These are phyloP conservation scores for Magnaporthiopsis rhizophila DNA, from an alignment of 2,329 filamentous ascomycete genomes.

Conservation along the genomic window DNA sequence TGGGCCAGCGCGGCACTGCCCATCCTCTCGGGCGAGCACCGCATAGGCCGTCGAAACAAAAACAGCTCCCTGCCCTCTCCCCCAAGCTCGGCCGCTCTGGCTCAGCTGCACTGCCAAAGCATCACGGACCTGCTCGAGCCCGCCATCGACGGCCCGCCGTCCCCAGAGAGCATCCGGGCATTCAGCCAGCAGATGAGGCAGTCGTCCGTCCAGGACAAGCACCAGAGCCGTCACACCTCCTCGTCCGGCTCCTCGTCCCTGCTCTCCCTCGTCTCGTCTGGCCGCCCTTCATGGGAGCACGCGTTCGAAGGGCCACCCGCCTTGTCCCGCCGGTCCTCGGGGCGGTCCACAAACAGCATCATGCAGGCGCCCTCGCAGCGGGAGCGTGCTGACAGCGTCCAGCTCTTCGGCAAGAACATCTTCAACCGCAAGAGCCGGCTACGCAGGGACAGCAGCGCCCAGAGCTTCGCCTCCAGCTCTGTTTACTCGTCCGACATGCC, in stretches of 20 bases:
- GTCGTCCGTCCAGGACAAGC: conserved; percentile 39
- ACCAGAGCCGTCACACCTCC: conserved; percentile 37
- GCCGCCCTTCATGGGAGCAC: conserved; percentile 42
- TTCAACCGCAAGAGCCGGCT: conserved; percentile 47
- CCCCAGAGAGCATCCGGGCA: conserved; percentile 50
- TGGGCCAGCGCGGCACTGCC: conserved; percentile 3
- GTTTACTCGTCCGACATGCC: conserved; percentile 37
- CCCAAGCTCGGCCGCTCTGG: conserved; percentile 8
- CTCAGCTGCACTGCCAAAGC: conserved; percentile 13
- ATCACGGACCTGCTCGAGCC: conserved; percentile 44
- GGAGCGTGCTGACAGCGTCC: conserved; percentile 51
- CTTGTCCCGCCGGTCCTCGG: conserved; percentile 49
- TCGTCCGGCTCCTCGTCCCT: conserved; percentile 51
- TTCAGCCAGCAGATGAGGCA: conserved; percentile 52
- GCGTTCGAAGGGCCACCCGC: conserved; percentile 30
- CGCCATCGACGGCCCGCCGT: conserved; percentile 52
- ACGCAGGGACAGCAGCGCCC: conserved; percentile 43
- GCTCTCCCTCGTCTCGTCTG: conserved; percentile 34
- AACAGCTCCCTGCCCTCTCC: conserved; percentile 2
- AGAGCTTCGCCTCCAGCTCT: conserved; percentile 39
- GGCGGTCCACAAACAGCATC: conserved; percentile 44
- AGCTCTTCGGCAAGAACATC: conserved; percentile 50
- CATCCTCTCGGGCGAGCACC: conserved; percentile 2
- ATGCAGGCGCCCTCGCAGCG: conserved; percentile 31
- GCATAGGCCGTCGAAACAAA: conserved; percentile 3